Percentiles rank a stretch among this genome's conserved stretches.
phyloP scores from a whole-genome alignment of 2,329 filamentous ascomycete genomes.

The Sarocladium brachiariae region DNA sequence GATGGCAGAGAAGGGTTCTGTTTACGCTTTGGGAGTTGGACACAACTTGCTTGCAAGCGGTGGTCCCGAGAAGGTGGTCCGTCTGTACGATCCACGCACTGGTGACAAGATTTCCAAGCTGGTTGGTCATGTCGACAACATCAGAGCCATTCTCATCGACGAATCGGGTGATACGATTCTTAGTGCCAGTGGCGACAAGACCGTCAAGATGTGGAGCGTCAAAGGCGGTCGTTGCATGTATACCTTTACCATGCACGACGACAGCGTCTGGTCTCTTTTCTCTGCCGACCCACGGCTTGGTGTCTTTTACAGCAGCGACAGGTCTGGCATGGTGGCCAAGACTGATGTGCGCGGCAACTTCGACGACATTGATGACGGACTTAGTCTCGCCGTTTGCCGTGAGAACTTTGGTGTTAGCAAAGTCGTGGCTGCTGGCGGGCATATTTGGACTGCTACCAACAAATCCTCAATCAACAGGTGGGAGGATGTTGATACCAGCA shows the following conservation, averaged over 20 bases:
- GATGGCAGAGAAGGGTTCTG: conserved; percentile 80
- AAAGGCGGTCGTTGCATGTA: conserved; percentile 95
- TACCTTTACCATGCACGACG: conserved; percentile 97
- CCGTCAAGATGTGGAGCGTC: conserved; percentile 96
- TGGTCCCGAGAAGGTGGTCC: conserved; percentile 86
- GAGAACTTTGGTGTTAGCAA: conserved; percentile 79
- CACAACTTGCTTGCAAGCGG: conserved; percentile 82
- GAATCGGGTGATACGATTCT: conserved; percentile 84
- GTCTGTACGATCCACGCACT: conserved; percentile 84
- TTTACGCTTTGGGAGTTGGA: conserved; percentile 81
- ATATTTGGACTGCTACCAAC: conserved; percentile 85
- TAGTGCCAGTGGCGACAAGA: conserved; percentile 92
- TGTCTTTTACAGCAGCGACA: conserved; percentile 91
- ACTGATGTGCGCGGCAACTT: conserved; percentile 75
- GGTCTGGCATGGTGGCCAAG: conserved; percentile 90
- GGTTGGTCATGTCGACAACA: conserved; percentile 91
- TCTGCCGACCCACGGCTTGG: conserved; percentile 80
- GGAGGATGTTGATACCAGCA: conserved; percentile 75
- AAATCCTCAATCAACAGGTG: conserved; percentile 90
- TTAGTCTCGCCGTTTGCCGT: conserved; percentile 85
- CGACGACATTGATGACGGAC: conserved; percentile 68
- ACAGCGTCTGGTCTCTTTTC: conserved; percentile 93
- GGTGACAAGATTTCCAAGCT: conserved; percentile 93
- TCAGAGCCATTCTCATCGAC: conserved; percentile 84
- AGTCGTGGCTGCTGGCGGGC: conserved; percentile 61